A percentile compares a stretch with the other conserved stretches of the same genome.
phyloP scores from a whole-genome alignment of 148 eudicot species.

The Rhododendron williamsianum region DNA sequence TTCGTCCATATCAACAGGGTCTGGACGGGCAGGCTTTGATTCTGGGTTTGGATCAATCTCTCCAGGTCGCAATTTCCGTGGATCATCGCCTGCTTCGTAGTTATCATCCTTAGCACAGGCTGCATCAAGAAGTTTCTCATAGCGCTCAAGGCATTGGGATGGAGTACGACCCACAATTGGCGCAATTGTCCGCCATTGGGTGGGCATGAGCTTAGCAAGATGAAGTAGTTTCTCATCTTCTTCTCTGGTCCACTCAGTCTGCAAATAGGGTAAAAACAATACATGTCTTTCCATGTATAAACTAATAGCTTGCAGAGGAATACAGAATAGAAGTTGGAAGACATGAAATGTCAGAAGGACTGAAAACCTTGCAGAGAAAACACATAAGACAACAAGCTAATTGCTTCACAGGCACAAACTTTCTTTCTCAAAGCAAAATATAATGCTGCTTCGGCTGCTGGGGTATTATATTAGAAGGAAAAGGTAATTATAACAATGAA shows the following conservation, averaged over 20 bases:
- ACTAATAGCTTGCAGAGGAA: constrained; percentile 3
- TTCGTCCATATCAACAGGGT: constrained; percentile 99
- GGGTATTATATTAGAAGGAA: not conserved
- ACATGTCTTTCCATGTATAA: constrained; percentile 2
- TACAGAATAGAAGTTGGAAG: not conserved
- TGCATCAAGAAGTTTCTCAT: constrained; percentile 95
- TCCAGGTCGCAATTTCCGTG: constrained; percentile 92
- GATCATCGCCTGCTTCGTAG: constrained; percentile 93
- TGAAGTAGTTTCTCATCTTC: constrained; percentile 97
- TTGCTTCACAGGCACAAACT: not conserved
- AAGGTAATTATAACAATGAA: not conserved
- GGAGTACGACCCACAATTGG: constrained; percentile 99
- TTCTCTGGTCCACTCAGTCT: constrained; percentile 99
- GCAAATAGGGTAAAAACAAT: constrained; percentile 13
- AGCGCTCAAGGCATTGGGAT: constrained; percentile 96
- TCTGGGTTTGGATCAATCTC: constrained; percentile 99
- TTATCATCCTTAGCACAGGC: constrained; percentile 93
- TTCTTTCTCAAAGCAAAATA: not conserved
- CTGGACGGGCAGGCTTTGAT: constrained; percentile 98
- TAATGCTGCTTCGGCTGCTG: not conserved
- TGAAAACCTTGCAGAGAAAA: not conserved
- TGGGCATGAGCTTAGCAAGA: constrained; percentile 98
- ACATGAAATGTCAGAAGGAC: not conserved
- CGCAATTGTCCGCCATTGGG: constrained; percentile 98
- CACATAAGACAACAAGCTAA: not conserved